Conservation (phyloP, 2,329 filamentous ascomycete genomes). For the Stagonosporopsis rhizophila region DNA sequence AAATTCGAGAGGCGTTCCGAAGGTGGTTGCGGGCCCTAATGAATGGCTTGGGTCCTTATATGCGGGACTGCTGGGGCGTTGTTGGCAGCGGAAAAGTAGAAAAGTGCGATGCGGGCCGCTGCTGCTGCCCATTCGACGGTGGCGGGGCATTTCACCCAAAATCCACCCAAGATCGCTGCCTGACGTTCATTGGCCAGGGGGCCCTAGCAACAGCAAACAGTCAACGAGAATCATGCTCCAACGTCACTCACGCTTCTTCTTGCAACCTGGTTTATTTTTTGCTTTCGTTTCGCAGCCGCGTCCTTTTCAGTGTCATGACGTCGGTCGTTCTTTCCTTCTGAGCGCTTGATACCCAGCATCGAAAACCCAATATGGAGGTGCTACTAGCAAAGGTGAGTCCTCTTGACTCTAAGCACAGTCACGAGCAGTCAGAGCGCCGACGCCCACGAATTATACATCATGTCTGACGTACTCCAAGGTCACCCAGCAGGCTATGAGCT, state of each 20-base stretch:
- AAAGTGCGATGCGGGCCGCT: slow-evolving; percentile 13
- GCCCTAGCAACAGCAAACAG: slow-evolving; percentile 18
- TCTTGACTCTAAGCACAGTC: slow-evolving; percentile 11
- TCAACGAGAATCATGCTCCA: slow-evolving; percentile 15
- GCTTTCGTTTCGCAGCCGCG: not conserved
- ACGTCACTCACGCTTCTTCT: not conserved
- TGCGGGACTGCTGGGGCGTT: slow-evolving; percentile 12
- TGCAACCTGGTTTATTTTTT: slow-evolving; percentile 1
- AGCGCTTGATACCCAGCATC: slow-evolving; percentile 1
- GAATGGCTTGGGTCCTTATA: slow-evolving; percentile 7
- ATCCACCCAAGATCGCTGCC: slow-evolving; percentile 28
- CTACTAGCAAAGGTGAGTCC: slow-evolving; percentile 64
- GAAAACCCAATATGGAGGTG: slow-evolving; percentile 69
- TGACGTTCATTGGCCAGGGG: slow-evolving; percentile 31
- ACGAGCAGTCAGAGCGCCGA: not conserved
- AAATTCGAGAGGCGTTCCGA: slow-evolving; percentile 32
- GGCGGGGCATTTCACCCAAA: slow-evolving; percentile 16
- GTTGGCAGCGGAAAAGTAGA: slow-evolving; percentile 19
- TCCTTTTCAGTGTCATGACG: slow-evolving; percentile 5
- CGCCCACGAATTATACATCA: not conserved
- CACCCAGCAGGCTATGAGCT: slow-evolving; percentile 85
- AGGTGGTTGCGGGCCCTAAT: slow-evolving; percentile 18
- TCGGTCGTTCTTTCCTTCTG: slow-evolving; percentile 2
- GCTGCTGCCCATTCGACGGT: slow-evolving; percentile 11
- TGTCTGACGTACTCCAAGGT: slow-evolving; percentile 54